Base-by-base conservation (phyloP, 2,329 filamentous ascomycete species). In the Esteya vermicola region DNA sequence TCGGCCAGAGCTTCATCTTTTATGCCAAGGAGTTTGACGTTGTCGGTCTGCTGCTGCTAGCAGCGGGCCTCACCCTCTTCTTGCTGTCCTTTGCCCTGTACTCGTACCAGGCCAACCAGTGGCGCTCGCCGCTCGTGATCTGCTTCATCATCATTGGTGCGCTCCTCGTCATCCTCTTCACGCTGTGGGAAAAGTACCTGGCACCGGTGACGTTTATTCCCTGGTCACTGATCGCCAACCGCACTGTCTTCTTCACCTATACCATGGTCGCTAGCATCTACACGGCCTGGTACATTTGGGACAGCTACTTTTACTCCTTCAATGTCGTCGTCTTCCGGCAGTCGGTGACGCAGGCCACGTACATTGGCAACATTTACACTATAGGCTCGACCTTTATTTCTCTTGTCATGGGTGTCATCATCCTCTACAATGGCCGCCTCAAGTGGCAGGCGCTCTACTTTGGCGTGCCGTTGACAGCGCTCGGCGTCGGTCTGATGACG, bases 11-110 rank as follows among this genome's bases (percentile, higher is more conserved):
- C 26, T 3, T 38, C 9, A 6, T 18, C 13, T 33, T 33, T 31
- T 33, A 39, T 21, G 9, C 12, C 21, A 27, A 27, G 27, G 37
- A 39, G 30, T 33, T 39, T 27, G 37, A 39, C 30, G 22, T 33
- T 12, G 18, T 39, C 4, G 75, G 76, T 1, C 63, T 78, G 23
- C 42, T 78, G 22, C 55, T 81, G 6, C 66, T 80, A 48, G 64
- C 67, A 5, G 60, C 56, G 4, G 77, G 75, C 6, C 63, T 78
- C 18, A 63, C 67, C 3, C 52, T 78, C 14, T 76, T 83, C 50
- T 57, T 83, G 13, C 65, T 84, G 0, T 78, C 79, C 0, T 74
- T 84, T 51, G 78, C 66, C 5, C 61, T 83, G 13, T 65, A 68
- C n/a, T 46, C 50, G 6, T 51, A 54, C 9, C 63, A 67, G 0